Evolutionary conservation across 2,329 filamentous ascomycete genomes (phyloP), one percentile per base, ranked within the genome.

Genomic region (Xylariaceae sp.): DNA sequence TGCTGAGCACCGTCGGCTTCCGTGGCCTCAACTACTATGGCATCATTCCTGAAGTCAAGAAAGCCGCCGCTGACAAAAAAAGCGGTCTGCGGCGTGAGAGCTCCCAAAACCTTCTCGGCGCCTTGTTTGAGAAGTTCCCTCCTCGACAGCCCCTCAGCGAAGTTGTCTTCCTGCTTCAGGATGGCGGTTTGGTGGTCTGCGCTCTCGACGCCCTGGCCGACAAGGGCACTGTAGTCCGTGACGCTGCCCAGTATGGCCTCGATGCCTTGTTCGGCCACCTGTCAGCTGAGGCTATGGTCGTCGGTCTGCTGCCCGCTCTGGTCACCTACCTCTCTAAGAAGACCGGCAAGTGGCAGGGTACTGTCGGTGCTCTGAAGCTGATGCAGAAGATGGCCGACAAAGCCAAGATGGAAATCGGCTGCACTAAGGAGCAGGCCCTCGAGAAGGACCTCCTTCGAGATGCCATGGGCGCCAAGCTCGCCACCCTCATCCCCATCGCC

Each of bases 261-360:
- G 91, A 98, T 65, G 86, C 88, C 20, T 76, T 97, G 20, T 95
- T 95, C 67, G 76, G 77, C 55, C 81, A 85, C 62, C 73, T 98
- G 52, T 83, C 80, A 62, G 73, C 89, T 45, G 93, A 97, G 73
- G 83, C 88, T 40, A 80, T 95, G 61, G 85, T 95, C 42, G 79
- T 82, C 52, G 91, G 87, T 17, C 77, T 98, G 34, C 74, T 98
- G 41, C 90, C 93, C 3, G 77, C 81, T 14, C 73, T 98, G 33
- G 70, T 75, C 51, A 69, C 76, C 42, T 97, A 97, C 65, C 76
- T 98, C 22, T 75, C 76, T 63, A 94, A 89, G 70, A 82, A 81
- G 62, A 86, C 89, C 14, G 91, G 88, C 55, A 98, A 98, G 71
- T 98, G 93, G 93, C 93, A 98, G 71, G 93, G 93, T 49, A 88